Percentiles rank a stretch among this genome's conserved stretches.
These are phyloP conservation scores for Cryptococcus hybrid DNA, from an alignment of 1,284 basidiomycete genomes.

Conservation along the genomic window DNA sequence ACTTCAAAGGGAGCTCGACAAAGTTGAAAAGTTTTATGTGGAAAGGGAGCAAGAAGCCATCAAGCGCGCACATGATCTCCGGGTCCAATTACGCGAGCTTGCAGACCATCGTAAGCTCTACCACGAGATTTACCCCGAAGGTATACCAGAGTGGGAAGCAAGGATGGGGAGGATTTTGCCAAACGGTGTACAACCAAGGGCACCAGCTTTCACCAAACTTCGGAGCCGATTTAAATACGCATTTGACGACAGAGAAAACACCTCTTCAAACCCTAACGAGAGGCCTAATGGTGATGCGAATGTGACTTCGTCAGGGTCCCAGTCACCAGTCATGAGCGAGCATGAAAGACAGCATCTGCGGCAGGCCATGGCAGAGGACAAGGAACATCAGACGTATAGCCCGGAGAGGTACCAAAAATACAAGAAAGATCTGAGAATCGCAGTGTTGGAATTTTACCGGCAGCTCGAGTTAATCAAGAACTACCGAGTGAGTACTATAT, in stretches of 20 bases:
- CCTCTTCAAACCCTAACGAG: neutral
- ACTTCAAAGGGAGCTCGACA: conserved; percentile 71
- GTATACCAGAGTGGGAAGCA: conserved; percentile 43
- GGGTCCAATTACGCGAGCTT: conserved; percentile 71
- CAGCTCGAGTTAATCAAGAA: conserved; percentile 75
- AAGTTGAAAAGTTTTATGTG: conserved; percentile 79
- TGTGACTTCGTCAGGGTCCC: neutral
- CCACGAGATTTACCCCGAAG: conserved; percentile 55
- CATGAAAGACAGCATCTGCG: conserved; percentile 13
- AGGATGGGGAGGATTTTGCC: conserved; percentile 33
- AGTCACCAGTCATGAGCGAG: conserved; percentile 13
- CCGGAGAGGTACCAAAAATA: conserved; percentile 79
- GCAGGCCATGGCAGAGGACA: conserved; percentile 30
- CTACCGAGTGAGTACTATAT: conserved; percentile 71
- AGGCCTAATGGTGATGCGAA: neutral
- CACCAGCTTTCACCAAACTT: conserved; percentile 10
- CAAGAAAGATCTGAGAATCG: conserved; percentile 73
- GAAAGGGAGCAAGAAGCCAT: conserved; percentile 69
- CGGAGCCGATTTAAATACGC: conserved; percentile 14
- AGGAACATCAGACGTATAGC: conserved; percentile 52
- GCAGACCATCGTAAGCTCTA: conserved; percentile 66
- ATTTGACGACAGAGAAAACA: neutral
- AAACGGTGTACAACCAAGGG: conserved; percentile 1
- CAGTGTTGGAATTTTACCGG: conserved; percentile 82
- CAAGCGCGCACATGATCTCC: conserved; percentile 57